Percentiles rank a stretch among this genome's conserved stretches.
Conservation (phyloP, 305 asterid species). For the Fraxinus dipetala region DNA sequence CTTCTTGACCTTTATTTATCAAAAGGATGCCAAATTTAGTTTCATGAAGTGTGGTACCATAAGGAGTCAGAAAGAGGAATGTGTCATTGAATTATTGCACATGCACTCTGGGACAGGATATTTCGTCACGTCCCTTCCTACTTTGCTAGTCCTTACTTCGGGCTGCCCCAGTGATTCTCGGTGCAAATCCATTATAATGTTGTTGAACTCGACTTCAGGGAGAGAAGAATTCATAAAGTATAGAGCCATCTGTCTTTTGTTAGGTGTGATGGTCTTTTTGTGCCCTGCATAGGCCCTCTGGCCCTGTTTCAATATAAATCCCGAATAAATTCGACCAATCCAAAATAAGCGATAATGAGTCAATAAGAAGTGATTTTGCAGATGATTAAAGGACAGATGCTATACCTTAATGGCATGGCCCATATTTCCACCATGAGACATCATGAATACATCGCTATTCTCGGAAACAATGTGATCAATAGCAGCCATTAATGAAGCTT, state of each 20-base stretch:
- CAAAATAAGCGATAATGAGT: background rate
- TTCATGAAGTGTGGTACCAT: background rate
- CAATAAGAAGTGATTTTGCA: background rate
- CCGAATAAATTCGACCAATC: background rate
- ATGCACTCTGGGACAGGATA: constrained; percentile 92
- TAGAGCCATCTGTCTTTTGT: constrained; percentile 76
- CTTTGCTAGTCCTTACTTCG: constrained; percentile 60
- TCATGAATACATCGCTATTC: constrained; percentile 88
- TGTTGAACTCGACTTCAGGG: constrained; percentile 60
- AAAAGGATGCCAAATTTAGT: constrained; percentile 2
- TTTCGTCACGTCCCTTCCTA: constrained; percentile 79
- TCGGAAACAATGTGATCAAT: constrained; percentile 75
- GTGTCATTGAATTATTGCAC: constrained; percentile 47
- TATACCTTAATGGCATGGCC: constrained; percentile 84
- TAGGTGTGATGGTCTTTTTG: constrained; percentile 76
- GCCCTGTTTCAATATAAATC: constrained; percentile 44
- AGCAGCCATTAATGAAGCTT: constrained; percentile 80
- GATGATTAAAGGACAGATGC: background rate
- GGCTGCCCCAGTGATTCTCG: constrained; percentile 82
- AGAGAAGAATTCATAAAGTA: constrained; percentile 69
- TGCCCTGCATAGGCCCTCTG: constrained; percentile 89
- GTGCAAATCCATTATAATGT: constrained; percentile 57
- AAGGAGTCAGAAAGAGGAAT: constrained; percentile 19
- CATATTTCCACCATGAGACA: constrained; percentile 98
- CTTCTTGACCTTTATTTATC: background rate